Evolutionary conservation across 768 basidiomycete species (phyloP).

Genomic region (Rhodotorula babjevae): DNA sequence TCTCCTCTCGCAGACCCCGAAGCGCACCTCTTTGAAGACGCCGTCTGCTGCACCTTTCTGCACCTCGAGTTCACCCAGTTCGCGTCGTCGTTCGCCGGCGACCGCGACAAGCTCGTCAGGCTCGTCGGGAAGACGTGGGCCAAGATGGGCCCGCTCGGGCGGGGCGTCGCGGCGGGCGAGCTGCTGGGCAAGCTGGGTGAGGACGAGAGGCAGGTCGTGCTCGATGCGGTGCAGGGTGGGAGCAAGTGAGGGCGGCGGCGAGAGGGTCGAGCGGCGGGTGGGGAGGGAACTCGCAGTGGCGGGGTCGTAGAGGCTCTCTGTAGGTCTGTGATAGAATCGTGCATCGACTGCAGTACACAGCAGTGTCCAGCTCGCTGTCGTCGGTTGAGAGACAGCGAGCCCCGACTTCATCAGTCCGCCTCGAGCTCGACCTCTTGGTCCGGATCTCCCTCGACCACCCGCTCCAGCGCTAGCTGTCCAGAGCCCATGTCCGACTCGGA

Average conservation of each 20-base stretch:
- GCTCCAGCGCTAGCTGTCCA: background rate
- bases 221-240: background rate
- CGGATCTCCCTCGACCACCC: background rate
- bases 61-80: conserved; percentile 17
- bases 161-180: background rate
- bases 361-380: background rate
- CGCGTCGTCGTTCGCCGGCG: background rate
- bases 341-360: background rate
- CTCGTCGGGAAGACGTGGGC: conserved; percentile 23
- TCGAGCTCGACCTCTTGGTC: background rate
- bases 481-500: conserved; percentile 15
- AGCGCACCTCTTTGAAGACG: conserved; percentile 31
- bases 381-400: too few relatives aligned
- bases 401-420: background rate
- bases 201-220: conserved; percentile 8
- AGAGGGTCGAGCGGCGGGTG: too few relatives aligned
- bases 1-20: conserved; percentile 7
- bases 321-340: background rate
- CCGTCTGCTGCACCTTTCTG: conserved; percentile 27
- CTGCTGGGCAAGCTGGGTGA: conserved; percentile 16
- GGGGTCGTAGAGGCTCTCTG: too few relatives aligned
- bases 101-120: conserved; percentile 6
- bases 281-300: too few relatives aligned
- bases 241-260: too few relatives aligned
- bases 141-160: conserved; percentile 14